Evolutionary conservation across 163 green algal genomes (phyloP), one percentile per base, ranked within the genome.

Genomic region (Chlorella variabilis): DNA sequence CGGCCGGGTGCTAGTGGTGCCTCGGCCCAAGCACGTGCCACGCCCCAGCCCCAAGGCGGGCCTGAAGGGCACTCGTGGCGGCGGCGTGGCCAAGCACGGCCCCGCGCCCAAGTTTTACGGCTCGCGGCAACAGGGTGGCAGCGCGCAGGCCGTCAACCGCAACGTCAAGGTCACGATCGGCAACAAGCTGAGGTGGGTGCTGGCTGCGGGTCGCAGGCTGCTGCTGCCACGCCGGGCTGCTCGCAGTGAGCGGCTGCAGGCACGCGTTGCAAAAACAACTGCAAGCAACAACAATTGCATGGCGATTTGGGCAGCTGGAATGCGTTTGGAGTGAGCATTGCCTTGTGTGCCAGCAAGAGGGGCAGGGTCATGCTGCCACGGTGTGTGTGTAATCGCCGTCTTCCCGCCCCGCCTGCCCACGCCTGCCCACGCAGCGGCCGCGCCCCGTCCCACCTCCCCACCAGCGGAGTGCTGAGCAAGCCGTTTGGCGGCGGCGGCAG

Each of bases 121-220:
- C 39, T 13, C 15, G 54, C 54, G 56, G 71, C 71, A 42, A 54
- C 42, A 31, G 69, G 41, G 45, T 4, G 70, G 36, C 33, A 49
- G 20, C 21, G 49, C 49, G 33, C 71, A 78, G 33, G 49, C 49
- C 56, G 8, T 13, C 38, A 45, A 54, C 27, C 75, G 75, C 74
- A 80, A 71, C 29, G 75, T 81, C 27, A 81, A 81, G 41, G 75
- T 81, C 59, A 81, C 75, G 2, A 81, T 81, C 23, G 75, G 73
- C 36, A 80, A 80, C 73, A 80, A 80, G 73, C 36, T 80, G 36
- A 70, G 73, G 73, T 70, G 73, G 73, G 73, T 56, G 59, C 15
- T 31, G 31, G 11, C 11, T 54, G 45, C 45, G 11, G 45, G n/a
- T 15, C 11, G 45, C 45, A 54, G 45, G 45, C 15, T 54, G 45